Evolutionary conservation across 169 alveolate species (phyloP), one percentile per base, ranked within the genome.

Genomic region (Eimeria brunetti): DNA sequence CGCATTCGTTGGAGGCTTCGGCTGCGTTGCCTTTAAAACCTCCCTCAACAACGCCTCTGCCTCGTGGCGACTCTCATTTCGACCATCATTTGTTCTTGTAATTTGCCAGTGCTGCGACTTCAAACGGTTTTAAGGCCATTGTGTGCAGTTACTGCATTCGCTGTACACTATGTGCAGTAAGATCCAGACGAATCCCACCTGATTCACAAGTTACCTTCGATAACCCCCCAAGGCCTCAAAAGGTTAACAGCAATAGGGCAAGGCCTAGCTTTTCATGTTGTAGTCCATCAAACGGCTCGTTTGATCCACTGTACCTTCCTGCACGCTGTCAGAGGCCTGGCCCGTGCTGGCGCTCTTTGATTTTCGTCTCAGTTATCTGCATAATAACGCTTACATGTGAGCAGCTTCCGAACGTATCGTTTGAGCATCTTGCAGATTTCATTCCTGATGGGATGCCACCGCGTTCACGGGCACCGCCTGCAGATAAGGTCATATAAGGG

Each of bases 361-460:
- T 67, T 67, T 41, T 67, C 44, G 76, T n/a, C 44, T 44, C 76
- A 9, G 76, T 67, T 67, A 44, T 67, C 44, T 67, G 76, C 76
- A 30, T 27, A 67, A 16, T 67, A n/a, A 67, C 44, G 44, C 76
- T 67, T 67, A 67, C 76, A 18, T 44, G 76, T 8, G 76, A 67
- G 1, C 76, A 27, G 44, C 76, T 67, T 67, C 76, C 76, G 30
- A 67, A 30, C 30, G 12, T 30, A 2, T n/a, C 44, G 76, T 67
- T n/a, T 67, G 44, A 30, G 20, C 38, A 67, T 67, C 30, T 27
- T 27, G 76, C 76, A n/a, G 14, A 8, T 44, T 67, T 67, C 27
- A 30, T 67, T n/a, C 76, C 44, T 9, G 76, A 67, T 22, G 76
- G 30, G 3, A 30, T 18, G 18, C 76, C 76, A 30, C 76, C 44